Evolutionary conservation across 169 alveolate genomes (phyloP).

Genomic region (Eimeria brunetti): DNA sequence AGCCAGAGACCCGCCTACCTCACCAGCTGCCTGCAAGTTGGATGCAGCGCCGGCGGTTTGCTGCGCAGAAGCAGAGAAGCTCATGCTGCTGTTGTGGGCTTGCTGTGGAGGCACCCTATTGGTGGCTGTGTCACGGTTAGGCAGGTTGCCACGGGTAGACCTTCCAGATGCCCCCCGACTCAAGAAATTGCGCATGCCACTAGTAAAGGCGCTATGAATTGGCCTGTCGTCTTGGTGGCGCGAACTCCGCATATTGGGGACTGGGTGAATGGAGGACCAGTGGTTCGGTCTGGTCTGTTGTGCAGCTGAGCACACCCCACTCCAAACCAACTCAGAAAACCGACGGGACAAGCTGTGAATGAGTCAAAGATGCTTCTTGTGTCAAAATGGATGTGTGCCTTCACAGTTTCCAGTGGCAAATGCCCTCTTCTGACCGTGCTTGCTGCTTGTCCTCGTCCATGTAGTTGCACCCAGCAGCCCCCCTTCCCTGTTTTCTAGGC

Average conservation of each 20-base stretch:
- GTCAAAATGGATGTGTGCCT: neutral
- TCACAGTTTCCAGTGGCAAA: neutral
- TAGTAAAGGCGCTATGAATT: neutral
- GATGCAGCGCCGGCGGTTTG: neutral
- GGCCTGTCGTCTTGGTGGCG: neutral
- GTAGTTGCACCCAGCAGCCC: neutral
- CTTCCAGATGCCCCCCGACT: neutral
- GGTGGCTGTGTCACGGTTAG: neutral
- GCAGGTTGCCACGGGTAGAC: neutral
- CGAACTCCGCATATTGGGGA: neutral
- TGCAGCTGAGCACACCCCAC: neutral
- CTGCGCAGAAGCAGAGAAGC: neutral
- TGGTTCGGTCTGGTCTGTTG: constrained; percentile 15
- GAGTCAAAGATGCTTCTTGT: neutral
- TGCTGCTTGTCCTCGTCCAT: neutral
- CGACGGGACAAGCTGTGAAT: neutral
- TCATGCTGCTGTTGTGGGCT: neutral
- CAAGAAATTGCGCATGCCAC: neutral
- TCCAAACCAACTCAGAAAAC: neutral
- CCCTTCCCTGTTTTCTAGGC: neutral
- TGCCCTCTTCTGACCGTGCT: neutral
- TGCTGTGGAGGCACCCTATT: neutral
- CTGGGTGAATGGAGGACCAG: neutral
- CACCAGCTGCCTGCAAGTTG: neutral
- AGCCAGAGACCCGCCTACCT: neutral